Percentiles rank a stretch among this genome's conserved stretches.
phyloP scores from a whole-genome alignment of 164 flowering plant species.

The Stephania japonica region DNA sequence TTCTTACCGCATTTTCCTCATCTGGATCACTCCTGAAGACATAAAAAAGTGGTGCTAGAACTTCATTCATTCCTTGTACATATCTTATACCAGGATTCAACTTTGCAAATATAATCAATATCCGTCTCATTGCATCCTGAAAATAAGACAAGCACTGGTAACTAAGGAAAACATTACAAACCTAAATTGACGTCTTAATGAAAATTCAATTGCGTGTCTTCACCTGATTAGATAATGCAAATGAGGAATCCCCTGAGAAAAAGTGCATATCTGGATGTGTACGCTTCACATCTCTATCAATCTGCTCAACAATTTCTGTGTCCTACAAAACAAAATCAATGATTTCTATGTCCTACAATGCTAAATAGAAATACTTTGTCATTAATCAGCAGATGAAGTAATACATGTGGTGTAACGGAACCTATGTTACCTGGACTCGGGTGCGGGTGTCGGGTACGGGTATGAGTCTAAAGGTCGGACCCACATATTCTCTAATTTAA shows the following conservation, averaged over 20 bases:
- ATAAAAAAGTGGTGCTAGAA: constrained; percentile 87
- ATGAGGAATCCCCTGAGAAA: constrained; percentile 72
- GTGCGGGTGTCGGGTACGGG: no score
- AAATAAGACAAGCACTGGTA: constrained; percentile 9
- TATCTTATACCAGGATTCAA: constrained; percentile 95
- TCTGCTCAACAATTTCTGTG: constrained; percentile 89
- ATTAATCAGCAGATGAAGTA: background rate
- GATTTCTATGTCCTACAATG: constrained; percentile 71
- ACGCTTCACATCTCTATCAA: constrained; percentile 95
- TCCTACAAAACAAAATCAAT: constrained; percentile 57
- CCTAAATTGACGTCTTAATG: background rate
- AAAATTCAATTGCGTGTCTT: background rate
- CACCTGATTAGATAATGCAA: constrained; percentile 83
- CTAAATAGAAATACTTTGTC: background rate
- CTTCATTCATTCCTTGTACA: constrained; percentile 99
- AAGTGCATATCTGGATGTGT: constrained; percentile 97
- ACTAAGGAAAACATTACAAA: background rate
- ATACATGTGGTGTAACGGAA: background rate
- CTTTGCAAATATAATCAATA: constrained; percentile 87
- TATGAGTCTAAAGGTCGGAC: no score
- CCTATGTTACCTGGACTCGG: no score
- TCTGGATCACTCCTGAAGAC: constrained; percentile 87
- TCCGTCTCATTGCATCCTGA: constrained; percentile 81
- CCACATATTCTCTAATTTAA: no score
- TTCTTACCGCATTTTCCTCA: constrained; percentile 74